phyloP scores from a whole-genome alignment of 768 basidiomycete genomes.

The Boletus pseudopeckii region DNA sequence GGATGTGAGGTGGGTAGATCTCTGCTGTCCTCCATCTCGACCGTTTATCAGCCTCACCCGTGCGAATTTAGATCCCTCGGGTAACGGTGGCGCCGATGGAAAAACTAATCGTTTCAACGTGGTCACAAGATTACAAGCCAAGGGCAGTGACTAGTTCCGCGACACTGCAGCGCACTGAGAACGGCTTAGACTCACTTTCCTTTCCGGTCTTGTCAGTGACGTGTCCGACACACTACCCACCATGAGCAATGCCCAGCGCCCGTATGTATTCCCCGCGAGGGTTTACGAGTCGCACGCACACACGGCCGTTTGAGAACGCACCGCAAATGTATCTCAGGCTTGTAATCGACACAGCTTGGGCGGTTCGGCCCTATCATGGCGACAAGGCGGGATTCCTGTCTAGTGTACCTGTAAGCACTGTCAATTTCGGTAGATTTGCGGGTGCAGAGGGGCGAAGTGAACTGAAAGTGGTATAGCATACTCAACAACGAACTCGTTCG shows the following conservation, averaged over 20 bases:
- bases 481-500: background rate
- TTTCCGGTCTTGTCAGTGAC: slow-evolving; percentile 5
- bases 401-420: background rate
- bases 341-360: background rate
- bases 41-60: slow-evolving; percentile 23
- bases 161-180: slow-evolving; percentile 12
- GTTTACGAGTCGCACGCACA: background rate
- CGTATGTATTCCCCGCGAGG: background rate
- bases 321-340: background rate
- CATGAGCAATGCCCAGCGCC: background rate
- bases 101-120: too few relatives aligned
- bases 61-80: slow-evolving; percentile 22
- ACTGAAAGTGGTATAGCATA: background rate
- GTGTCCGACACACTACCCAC: background rate
- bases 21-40: background rate
- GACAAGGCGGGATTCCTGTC: background rate
- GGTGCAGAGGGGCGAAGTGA: background rate
- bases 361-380: background rate
- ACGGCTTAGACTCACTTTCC: background rate
- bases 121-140: background rate
- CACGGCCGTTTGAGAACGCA: background rate
- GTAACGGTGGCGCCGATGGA: background rate
- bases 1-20: background rate
- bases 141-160: slow-evolving; percentile 5
- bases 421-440: slow-evolving; percentile 2